phyloP scores from a whole-genome alignment of 2,329 filamentous ascomycete genomes.

The Sporothrix inflata region DNA sequence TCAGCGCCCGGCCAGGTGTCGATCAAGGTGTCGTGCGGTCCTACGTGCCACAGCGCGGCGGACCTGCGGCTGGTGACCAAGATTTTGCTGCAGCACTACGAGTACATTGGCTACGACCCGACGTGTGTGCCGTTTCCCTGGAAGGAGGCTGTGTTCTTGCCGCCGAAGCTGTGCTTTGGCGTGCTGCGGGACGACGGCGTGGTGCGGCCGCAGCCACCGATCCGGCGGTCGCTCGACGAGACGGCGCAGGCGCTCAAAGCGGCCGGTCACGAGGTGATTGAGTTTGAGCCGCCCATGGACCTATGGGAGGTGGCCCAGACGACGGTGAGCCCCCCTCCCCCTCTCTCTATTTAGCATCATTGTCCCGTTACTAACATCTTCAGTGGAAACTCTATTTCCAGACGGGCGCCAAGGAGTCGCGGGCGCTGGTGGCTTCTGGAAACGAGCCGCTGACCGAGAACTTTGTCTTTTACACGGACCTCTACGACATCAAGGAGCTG shows the following conservation, averaged over 20 bases:
- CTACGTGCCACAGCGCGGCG: constrained; percentile 47
- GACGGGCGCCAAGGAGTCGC: constrained; percentile 18
- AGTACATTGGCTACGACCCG: constrained; percentile 67
- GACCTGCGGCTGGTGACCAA: constrained; percentile 58
- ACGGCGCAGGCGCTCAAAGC: constrained; percentile 46
- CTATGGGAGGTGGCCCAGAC: constrained; percentile 24
- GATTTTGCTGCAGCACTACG: constrained; percentile 55
- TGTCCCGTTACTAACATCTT: not conserved
- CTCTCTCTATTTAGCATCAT: not conserved
- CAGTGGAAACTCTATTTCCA: constrained; percentile 26
- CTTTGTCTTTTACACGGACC: constrained; percentile 13
- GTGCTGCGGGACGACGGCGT: constrained; percentile 39
- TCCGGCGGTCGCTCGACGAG: constrained; percentile 57
- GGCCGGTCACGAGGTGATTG: constrained; percentile 53
- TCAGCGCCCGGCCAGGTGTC: constrained; percentile 22
- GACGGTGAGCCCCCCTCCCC: not conserved
- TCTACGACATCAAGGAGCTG: constrained; percentile 16
- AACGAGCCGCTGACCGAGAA: constrained; percentile 16
- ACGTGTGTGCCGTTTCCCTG: constrained; percentile 67
- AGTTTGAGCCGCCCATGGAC: constrained; percentile 25
- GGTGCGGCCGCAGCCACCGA: constrained; percentile 61
- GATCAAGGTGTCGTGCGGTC: constrained; percentile 25
- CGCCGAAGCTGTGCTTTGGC: constrained; percentile 22
- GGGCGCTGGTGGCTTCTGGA: constrained; percentile 3
- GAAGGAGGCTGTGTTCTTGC: not conserved